These are phyloP conservation scores for Hebeloma cylindrosporum DNA, from an alignment of 768 basidiomycete species.

Conservation along the genomic window DNA sequence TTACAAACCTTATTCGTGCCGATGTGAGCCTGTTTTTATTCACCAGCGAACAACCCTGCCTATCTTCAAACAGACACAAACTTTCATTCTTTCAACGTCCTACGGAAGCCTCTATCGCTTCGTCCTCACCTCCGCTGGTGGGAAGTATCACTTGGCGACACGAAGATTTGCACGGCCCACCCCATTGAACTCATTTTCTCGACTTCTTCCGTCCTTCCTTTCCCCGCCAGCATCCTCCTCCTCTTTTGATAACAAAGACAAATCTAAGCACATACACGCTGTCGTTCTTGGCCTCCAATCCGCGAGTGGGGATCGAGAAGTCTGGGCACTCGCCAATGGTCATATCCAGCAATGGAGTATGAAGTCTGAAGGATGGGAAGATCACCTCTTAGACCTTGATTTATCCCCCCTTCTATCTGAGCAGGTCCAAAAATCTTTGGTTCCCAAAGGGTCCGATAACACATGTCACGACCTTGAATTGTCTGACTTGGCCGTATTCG, in stretches of 20 bases:
- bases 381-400: slow-evolving; percentile 56
- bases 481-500: slow-evolving; percentile 57
- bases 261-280: slow-evolving; percentile 63
- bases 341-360: slow-evolving; percentile 72
- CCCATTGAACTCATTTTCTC: slow-evolving; percentile 41
- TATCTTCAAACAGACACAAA: slow-evolving; percentile 47
- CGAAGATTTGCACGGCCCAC: slow-evolving; percentile 62
- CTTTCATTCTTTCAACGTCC: slow-evolving; percentile 69
- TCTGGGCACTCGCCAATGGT: slow-evolving; percentile 71
- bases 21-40: slow-evolving; percentile 45
- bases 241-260: slow-evolving; percentile 37
- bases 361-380: slow-evolving; percentile 69
- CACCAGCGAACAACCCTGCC: background rate
- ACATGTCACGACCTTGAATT: slow-evolving; percentile 68
- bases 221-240: slow-evolving; percentile 41
- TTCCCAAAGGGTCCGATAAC: slow-evolving; percentile 38
- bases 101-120: slow-evolving; percentile 66
- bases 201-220: slow-evolving; percentile 43
- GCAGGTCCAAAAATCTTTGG: slow-evolving; percentile 46
- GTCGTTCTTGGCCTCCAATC: slow-evolving; percentile 51
- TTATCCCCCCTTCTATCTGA: slow-evolving; percentile 47
- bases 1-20: slow-evolving; percentile 65
- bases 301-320: slow-evolving; percentile 45
- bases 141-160: slow-evolving; percentile 59
- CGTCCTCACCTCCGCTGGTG: slow-evolving; percentile 62